Evolutionary conservation across 31 red algal genomes (phyloP).

Genomic region (Porphyra umbilicalis): DNA sequence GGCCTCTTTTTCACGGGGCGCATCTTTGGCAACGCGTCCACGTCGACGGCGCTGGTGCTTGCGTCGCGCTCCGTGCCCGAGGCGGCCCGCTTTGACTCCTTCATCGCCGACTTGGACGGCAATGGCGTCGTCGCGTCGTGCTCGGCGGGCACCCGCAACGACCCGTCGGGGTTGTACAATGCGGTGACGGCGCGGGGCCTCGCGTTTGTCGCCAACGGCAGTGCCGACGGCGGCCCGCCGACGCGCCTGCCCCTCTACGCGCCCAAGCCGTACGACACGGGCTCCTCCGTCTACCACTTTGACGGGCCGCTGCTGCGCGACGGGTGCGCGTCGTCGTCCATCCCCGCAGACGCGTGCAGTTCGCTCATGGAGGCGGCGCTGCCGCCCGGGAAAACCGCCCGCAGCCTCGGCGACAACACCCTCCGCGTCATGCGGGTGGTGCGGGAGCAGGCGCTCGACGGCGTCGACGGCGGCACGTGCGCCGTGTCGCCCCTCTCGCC

Average conservation of each 20-base stretch:
- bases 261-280: slow-evolving; percentile 5
- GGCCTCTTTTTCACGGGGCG: slow-evolving; percentile 60
- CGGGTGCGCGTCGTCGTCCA: slow-evolving; percentile 21
- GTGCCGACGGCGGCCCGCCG: neutral
- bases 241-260: slow-evolving; percentile 24
- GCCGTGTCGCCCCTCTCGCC: slow-evolving; percentile 20
- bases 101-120: slow-evolving; percentile 8
- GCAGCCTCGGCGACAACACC: slow-evolving; percentile 29
- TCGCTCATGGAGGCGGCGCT: slow-evolving; percentile 37
- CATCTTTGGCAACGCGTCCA: neutral
- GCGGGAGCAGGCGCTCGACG: neutral
- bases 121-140: neutral
- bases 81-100: slow-evolving; percentile 43
- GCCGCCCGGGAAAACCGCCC: slow-evolving; percentile 19
- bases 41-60: neutral
- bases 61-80: neutral
- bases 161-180: slow-evolving; percentile 8
- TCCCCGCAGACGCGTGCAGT: slow-evolving; percentile 11
- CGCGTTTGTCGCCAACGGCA: slow-evolving; percentile 22
- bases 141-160: neutral
- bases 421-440: slow-evolving; percentile 17
- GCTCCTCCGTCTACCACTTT: slow-evolving; percentile 42
- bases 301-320: slow-evolving; percentile 4
- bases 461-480: neutral
- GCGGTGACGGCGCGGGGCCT: slow-evolving; percentile 29